Conservation (phyloP, 2,329 filamentous ascomycete genomes). For the Sporothrix dimorphospora region DNA sequence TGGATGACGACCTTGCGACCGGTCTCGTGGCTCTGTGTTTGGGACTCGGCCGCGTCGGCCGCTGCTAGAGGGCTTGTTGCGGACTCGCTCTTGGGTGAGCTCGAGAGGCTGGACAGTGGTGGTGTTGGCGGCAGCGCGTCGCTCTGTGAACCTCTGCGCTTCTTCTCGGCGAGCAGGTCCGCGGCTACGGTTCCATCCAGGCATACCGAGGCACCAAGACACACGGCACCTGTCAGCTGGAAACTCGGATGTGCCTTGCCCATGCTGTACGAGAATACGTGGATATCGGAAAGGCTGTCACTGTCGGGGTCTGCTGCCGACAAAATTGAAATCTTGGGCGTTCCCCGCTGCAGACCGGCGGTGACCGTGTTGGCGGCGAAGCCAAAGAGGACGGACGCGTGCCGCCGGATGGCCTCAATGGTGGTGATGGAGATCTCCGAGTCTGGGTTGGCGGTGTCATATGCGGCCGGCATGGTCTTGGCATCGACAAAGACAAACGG, state of each 20-base stretch:
- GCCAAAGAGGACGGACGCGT: slow-evolving; percentile 62
- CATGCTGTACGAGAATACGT: slow-evolving; percentile 53
- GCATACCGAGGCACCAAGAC: slow-evolving; percentile 50
- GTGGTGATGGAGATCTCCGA: slow-evolving; percentile 39
- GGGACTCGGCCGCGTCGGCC: background rate
- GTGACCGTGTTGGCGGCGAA: slow-evolving; percentile 48
- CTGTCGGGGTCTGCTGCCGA: slow-evolving; percentile 36
- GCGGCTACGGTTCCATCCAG: slow-evolving; percentile 46
- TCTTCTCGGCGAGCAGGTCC: background rate
- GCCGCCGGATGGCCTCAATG: slow-evolving; percentile 56
- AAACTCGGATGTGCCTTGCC: slow-evolving; percentile 55
- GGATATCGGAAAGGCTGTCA: slow-evolving; percentile 42
- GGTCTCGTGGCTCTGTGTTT: background rate
- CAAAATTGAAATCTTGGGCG: slow-evolving; percentile 62
- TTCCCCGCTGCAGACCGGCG: slow-evolving; percentile 40
- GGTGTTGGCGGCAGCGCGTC: slow-evolving; percentile 1
- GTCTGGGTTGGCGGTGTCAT: slow-evolving; percentile 45
- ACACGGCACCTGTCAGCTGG: slow-evolving; percentile 56
- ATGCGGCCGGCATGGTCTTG: slow-evolving; percentile 50
- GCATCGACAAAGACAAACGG: slow-evolving; percentile 55
- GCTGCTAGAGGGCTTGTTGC: background rate
- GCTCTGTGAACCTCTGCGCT: background rate
- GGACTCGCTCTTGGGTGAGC: background rate
- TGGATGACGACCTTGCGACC: slow-evolving; percentile 34
- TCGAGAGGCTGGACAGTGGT: slow-evolving; percentile 2